Percentiles rank a stretch among this genome's conserved stretches.
Conservation (phyloP, 345 rosid species). For the Eucalyptus guilfoylei region DNA sequence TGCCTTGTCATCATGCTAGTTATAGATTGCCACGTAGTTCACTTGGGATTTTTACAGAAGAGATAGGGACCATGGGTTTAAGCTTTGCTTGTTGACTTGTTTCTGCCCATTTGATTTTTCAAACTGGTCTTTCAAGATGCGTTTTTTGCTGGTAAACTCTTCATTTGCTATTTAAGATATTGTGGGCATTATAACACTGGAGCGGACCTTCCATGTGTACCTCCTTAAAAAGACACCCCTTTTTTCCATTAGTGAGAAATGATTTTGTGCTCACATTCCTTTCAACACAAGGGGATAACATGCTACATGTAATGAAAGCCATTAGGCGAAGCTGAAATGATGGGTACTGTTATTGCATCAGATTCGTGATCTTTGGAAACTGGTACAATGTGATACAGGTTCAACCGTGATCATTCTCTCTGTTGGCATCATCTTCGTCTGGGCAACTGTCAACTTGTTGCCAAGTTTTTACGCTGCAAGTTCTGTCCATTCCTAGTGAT, state of each 20-base stretch:
- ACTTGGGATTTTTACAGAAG: background rate
- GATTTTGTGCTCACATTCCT: background rate
- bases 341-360: background rate
- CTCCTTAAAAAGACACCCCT: background rate
- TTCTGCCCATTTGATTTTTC: background rate
- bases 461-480: slow-evolving; percentile 58
- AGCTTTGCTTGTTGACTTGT: background rate
- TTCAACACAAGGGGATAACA: background rate
- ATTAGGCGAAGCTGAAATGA: background rate
- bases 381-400: slow-evolving; percentile 17
- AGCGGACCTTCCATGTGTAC: background rate
- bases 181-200: background rate
- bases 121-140: background rate
- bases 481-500: too few relatives aligned
- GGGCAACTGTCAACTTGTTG: slow-evolving; percentile 78
- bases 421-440: slow-evolving; percentile 58
- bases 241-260: background rate
- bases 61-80: background rate
- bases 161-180: background rate
- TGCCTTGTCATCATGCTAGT: background rate
- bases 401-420: slow-evolving; percentile 47
- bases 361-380: background rate
- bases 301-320: background rate
- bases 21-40: background rate
- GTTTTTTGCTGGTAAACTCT: background rate